Evolutionary conservation across 345 rosid genomes (phyloP).

Genomic region (Geranium rotundifolium): DNA sequence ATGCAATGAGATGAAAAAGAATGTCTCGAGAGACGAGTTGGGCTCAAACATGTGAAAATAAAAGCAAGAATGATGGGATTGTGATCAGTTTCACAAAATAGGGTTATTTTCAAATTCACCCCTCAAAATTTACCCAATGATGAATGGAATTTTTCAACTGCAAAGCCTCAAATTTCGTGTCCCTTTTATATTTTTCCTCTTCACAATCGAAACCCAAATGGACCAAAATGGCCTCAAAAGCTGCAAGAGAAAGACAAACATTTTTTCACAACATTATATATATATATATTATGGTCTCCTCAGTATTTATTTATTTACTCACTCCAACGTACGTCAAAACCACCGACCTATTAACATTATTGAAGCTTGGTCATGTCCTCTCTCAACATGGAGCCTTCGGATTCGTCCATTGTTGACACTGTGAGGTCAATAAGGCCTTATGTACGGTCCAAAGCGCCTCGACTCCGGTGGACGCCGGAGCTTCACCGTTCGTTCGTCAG

Average conservation of each 20-base stretch:
- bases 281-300: constrained; percentile 24
- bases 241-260: constrained; percentile 15
- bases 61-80: no score
- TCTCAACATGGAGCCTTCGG: no score
- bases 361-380: no score
- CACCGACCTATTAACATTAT: neutral
- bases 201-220: constrained; percentile 23
- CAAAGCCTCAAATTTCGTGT: constrained; percentile 18
- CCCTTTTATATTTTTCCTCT: constrained; percentile 14
- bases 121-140: constrained; percentile 19
- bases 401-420: no score
- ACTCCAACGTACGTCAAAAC: constrained; percentile 1
- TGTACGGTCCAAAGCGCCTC: constrained; percentile 44
- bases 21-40: no score
- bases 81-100: constrained; percentile 3
- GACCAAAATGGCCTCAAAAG: constrained; percentile 31
- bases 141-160: constrained; percentile 16
- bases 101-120: neutral
- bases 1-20: no score
- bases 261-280: constrained; percentile 21
- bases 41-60: no score
- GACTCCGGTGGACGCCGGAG: constrained; percentile 55
- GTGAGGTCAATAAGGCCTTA: constrained; percentile 26
- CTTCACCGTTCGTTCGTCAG: constrained; percentile 52
- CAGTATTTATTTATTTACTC: constrained; percentile 24